These are phyloP conservation scores for Saposhnikovia divaricata DNA, from an alignment of 129 eudicot genomes.

Conservation along the genomic window DNA sequence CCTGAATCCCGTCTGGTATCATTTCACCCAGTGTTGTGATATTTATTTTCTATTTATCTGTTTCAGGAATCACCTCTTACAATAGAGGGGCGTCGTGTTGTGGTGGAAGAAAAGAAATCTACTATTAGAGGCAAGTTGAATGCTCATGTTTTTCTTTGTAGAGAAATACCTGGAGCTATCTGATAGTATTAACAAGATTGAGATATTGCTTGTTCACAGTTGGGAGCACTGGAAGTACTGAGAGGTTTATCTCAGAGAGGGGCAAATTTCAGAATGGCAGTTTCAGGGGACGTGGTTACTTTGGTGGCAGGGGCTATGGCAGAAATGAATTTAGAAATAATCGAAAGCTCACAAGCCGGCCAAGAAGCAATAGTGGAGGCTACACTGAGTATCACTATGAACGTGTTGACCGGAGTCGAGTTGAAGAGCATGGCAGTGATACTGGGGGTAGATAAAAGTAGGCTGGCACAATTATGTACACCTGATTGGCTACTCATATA, in stretches of 20 bases:
- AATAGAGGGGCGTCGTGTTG: constrained; percentile 48
- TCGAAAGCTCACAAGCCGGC: constrained; percentile 29
- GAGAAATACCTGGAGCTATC: background rate
- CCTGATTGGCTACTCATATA: background rate
- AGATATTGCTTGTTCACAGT: constrained; percentile 24
- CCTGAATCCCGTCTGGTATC: background rate
- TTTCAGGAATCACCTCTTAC: constrained; percentile 60
- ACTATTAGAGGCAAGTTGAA: constrained; percentile 50
- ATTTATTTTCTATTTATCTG: background rate
- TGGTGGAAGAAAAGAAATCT: constrained; percentile 65
- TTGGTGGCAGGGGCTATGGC: constrained; percentile 50
- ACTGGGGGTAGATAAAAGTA: background rate
- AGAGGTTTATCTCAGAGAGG: constrained; percentile 42
- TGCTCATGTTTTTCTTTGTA: background rate
- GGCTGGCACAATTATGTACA: background rate
- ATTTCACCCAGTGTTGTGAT: background rate
- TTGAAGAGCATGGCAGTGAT: background rate
- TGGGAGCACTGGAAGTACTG: constrained; percentile 48
- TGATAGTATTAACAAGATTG: background rate
- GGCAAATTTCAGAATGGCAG: constrained; percentile 45
- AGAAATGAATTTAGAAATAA: constrained; percentile 45
- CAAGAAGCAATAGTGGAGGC: constrained; percentile 19
- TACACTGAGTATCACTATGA: constrained; percentile 29
- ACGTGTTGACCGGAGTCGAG: background rate
- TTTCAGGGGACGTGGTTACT: constrained; percentile 51